Evolutionary conservation across 106 monocot species (phyloP), one percentile per base, ranked within the genome.

Genomic region (Vanilla planifolia): DNA sequence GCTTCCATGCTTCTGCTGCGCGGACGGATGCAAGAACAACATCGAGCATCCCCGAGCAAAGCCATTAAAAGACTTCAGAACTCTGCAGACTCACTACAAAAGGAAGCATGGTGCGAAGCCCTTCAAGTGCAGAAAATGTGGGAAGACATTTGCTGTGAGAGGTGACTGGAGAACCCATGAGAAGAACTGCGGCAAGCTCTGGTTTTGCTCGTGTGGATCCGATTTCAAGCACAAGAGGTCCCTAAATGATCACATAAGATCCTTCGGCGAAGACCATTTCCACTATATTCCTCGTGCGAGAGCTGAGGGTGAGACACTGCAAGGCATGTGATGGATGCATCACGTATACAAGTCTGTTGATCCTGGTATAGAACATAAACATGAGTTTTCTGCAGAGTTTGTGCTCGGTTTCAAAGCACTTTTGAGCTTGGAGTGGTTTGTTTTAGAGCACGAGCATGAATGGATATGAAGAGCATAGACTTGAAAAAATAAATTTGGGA

Each of bases 161-260:
- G 86, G 85, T 16, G 85, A 86, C 61, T 86, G 85, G 85, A 33
- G 85, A 51, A 86, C 85, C 0, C 85, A 86, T 42, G 81, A 86
- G 77, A 86, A 86, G 77, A 86, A 86, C 71, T 86, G 85, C 55
- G 85, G 85, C 14, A 86, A 72, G 71, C 50, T 64, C 16, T 85
- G 80, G 85, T 36, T 77, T 17, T 85, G 85, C 68, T 51, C 56
- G 4, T 85, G 85, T 16, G 85, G 81, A 6, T 86, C 85, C 1
- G 65, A 81, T 63, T 86, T 86, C 77, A 81, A 81, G 68, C 85
- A 86, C 65, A 86, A 86, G 67, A 55, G 85, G 1, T 86, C 85
- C 2, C 78, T 86, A 40, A 81, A 77, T 28, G 85, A 86, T 52
- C 85, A 86, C 55, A 67, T 86, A 22, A 67, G 81, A 24, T 81